Evolutionary conservation across 495 filamentous ascomycete species (phyloP).

Genomic region (Penicillium parvum): DNA sequence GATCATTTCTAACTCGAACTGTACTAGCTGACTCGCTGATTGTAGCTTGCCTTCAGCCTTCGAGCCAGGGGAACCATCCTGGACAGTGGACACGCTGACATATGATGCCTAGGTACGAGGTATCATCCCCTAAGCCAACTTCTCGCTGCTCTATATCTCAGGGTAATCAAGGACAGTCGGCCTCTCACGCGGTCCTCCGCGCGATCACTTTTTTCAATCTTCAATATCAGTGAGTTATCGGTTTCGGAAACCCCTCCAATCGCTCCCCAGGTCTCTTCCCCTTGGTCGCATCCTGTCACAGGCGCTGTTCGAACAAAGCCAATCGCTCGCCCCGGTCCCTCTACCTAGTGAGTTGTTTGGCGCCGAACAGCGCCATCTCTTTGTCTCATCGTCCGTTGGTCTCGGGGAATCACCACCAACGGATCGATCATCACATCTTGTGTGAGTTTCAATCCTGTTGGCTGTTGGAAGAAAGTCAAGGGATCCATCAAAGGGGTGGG

Average conservation of each 20-base stretch:
- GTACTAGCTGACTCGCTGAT: too few relatives aligned
- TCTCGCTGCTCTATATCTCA: neutral
- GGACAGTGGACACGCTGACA: constrained; percentile 15
- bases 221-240: neutral
- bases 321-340: constrained; percentile 3
- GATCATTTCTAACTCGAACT: constrained; percentile 4
- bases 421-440: constrained; percentile 3
- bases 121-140: constrained; percentile 12
- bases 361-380: neutral
- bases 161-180: constrained; percentile 21
- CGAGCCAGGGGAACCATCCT: too few relatives aligned
- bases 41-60: too few relatives aligned
- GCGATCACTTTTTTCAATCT: too few relatives aligned
- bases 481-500: constrained; percentile 22
- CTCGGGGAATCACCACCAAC: neutral
- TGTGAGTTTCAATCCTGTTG: constrained; percentile 12
- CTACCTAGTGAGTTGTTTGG: neutral
- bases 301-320: constrained; percentile 14
- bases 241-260: constrained; percentile 18
- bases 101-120: constrained; percentile 24
- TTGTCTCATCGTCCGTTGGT: constrained; percentile 1
- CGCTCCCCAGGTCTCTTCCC: constrained; percentile 1
- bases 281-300: constrained; percentile 7
- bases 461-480: neutral
- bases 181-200: constrained; percentile 14